A percentile compares a stretch with the other conserved stretches of the same genome.
Conservation (phyloP, 768 basidiomycete genomes). For the Boletus reticulatus region DNA sequence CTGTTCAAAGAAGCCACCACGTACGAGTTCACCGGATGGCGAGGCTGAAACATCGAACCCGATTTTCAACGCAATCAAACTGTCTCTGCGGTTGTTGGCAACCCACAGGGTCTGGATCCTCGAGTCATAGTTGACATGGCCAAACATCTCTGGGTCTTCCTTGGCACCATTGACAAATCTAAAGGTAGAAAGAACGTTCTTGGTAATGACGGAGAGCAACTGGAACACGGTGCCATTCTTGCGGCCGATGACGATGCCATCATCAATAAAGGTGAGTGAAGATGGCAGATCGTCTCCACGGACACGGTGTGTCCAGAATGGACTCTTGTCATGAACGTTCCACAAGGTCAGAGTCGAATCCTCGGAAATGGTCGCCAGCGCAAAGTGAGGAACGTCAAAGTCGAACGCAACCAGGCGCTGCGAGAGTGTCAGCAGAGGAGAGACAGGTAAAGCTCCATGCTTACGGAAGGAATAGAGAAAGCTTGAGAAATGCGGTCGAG, state of each 20-base stretch:
- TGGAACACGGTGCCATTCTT: constrained; percentile 86
- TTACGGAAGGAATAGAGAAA: constrained; percentile 68
- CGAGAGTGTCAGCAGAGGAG: not conserved
- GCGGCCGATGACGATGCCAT: constrained; percentile 81
- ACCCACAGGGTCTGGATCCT: constrained; percentile 87
- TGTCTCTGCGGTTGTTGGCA: constrained; percentile 81
- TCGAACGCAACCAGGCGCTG: constrained; percentile 83
- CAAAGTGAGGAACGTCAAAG: constrained; percentile 75
- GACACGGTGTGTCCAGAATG: constrained; percentile 74
- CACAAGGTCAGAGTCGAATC: constrained; percentile 81
- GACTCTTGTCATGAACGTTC: constrained; percentile 74
- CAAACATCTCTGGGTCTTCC: constrained; percentile 85
- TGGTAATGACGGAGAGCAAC: constrained; percentile 71
- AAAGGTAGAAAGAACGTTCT: constrained; percentile 71
- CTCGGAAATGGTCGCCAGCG: constrained; percentile 77
- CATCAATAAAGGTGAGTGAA: constrained; percentile 81
- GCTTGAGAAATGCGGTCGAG: constrained; percentile 66
- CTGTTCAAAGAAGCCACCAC: constrained; percentile 73
- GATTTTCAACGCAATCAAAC: constrained; percentile 77
- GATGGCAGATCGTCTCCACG: constrained; percentile 80
- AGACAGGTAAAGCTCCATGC: constrained; percentile 18
- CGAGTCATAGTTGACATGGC: constrained; percentile 82
- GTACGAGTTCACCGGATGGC: constrained; percentile 57
- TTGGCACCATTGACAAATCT: constrained; percentile 68
- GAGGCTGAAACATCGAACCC: constrained; percentile 60